These are phyloP conservation scores for Harringtonia aguacate DNA, from an alignment of 2,329 filamentous ascomycete species.

Conservation along the genomic window DNA sequence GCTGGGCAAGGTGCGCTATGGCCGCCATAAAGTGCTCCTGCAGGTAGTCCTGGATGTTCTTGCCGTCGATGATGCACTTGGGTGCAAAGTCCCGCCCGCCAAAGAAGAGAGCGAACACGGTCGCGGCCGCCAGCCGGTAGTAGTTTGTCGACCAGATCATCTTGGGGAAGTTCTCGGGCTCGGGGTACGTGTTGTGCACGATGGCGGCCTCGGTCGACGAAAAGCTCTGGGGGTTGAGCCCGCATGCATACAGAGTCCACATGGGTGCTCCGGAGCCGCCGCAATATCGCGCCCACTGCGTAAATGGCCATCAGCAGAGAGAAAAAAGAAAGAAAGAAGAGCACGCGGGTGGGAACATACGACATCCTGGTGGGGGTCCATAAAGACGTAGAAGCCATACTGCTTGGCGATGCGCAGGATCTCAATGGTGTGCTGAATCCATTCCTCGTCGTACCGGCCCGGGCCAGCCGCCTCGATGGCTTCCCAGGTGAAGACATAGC, in stretches of 20 bases:
- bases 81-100: conserved; percentile 85
- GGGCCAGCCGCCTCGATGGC: conserved; percentile 92
- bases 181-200: conserved; percentile 86
- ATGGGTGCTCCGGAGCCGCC: conserved; percentile 92
- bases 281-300: conserved; percentile 82
- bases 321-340: background rate
- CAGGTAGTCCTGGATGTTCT: conserved; percentile 94
- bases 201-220: conserved; percentile 80
- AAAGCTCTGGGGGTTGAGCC: conserved; percentile 78
- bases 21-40: conserved; percentile 78
- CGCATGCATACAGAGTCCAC: conserved; percentile 95
- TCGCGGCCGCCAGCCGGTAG: conserved; percentile 71
- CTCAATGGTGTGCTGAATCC: conserved; percentile 82
- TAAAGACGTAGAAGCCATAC: conserved; percentile 93
- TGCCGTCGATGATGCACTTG: conserved; percentile 81
- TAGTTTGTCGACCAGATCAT: conserved; percentile 99
- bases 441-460: conserved; percentile 86
- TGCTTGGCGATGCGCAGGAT: conserved; percentile 73
- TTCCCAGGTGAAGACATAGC: conserved; percentile 98
- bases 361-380: conserved; percentile 98
- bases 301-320: background rate
- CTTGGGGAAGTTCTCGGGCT: conserved; percentile 81
- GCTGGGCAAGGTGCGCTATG: conserved; percentile 67
- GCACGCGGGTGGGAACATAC: conserved; percentile 34
- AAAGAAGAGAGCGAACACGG: conserved; percentile 92